These are phyloP conservation scores for Tuber aestivum DNA, from an alignment of 495 filamentous ascomycete genomes.

Conservation along the genomic window DNA sequence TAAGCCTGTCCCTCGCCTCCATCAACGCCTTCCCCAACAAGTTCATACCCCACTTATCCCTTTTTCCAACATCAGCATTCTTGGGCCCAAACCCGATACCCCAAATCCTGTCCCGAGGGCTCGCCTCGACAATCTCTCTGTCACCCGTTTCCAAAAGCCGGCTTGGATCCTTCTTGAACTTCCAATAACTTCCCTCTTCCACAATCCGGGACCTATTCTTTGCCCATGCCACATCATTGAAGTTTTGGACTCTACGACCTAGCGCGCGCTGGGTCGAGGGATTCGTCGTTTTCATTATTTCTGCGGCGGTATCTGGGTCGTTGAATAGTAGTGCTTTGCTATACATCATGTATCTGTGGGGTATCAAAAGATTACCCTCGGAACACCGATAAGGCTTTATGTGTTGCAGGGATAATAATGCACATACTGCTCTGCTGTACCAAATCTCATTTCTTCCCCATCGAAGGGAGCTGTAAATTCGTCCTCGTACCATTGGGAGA, in stretches of 20 bases:
- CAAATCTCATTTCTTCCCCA: constrained; percentile 30
- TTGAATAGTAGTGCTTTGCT: constrained; percentile 56
- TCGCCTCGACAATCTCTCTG: constrained; percentile 59
- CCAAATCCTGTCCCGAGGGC: constrained; percentile 60
- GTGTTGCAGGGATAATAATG: background rate
- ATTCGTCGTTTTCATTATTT: constrained; percentile 47
- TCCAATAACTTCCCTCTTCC: constrained; percentile 54
- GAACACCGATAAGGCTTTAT: constrained; percentile 1
- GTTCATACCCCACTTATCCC: constrained; percentile 58
- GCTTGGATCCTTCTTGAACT: constrained; percentile 51
- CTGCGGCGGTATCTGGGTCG: constrained; percentile 38
- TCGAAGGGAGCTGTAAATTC: constrained; percentile 40
- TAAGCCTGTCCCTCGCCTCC: constrained; percentile 29
- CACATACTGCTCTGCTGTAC: constrained; percentile 41
- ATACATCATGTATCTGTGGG: constrained; percentile 58
- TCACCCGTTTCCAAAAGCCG: constrained; percentile 56
- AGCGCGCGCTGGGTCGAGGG: constrained; percentile 52
- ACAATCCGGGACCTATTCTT: constrained; percentile 54
- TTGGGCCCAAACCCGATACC: constrained; percentile 56
- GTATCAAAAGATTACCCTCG: background rate
- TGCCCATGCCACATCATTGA: constrained; percentile 53
- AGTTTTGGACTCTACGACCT: constrained; percentile 54
- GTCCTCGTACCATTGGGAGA: constrained; percentile 46
- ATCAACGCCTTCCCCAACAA: constrained; percentile 55
- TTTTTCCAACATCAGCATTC: constrained; percentile 44